Percentiles rank a stretch among this genome's conserved stretches.
phyloP scores from a whole-genome alignment of 768 basidiomycete genomes.

The Lactarius hatsudake region DNA sequence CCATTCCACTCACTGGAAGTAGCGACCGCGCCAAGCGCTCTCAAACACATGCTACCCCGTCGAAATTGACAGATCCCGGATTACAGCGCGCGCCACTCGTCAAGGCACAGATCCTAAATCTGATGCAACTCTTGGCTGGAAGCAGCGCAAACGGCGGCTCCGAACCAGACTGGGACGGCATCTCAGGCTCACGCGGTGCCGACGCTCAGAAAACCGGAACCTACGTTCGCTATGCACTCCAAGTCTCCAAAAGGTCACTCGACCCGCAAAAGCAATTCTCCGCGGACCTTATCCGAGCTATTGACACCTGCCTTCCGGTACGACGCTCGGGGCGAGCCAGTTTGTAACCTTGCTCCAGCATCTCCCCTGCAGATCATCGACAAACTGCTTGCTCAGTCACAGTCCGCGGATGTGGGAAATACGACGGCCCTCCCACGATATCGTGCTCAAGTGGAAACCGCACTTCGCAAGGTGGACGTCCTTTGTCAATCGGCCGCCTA shows the following conservation, averaged over 20 bases:
- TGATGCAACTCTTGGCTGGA: background rate
- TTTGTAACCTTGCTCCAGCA: background rate
- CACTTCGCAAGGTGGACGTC: background rate
- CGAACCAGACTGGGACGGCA: background rate
- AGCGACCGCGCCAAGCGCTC: background rate
- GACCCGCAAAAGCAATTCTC: background rate
- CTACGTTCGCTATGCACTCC: background rate
- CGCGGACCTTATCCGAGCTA: slow-evolving; percentile 1
- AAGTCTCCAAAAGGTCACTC: background rate
- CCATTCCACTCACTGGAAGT: background rate
- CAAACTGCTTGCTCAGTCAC: background rate
- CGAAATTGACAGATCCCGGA: slow-evolving; percentile 1
- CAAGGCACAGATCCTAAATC: background rate
- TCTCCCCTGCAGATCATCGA: background rate
- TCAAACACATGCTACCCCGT: background rate
- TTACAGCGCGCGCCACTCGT: slow-evolving; percentile 5
- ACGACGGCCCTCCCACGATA: background rate
- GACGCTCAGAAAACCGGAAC: background rate
- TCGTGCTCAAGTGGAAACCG: background rate
- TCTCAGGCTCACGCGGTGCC: background rate
- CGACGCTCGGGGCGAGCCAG: background rate
- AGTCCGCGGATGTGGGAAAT: background rate
- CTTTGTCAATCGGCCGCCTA: background rate
- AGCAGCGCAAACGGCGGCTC: background rate
- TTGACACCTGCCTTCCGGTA: background rate